These are phyloP conservation scores for Bauhinia variegata DNA, from an alignment of 306 rosid species.

Conservation along the genomic window DNA sequence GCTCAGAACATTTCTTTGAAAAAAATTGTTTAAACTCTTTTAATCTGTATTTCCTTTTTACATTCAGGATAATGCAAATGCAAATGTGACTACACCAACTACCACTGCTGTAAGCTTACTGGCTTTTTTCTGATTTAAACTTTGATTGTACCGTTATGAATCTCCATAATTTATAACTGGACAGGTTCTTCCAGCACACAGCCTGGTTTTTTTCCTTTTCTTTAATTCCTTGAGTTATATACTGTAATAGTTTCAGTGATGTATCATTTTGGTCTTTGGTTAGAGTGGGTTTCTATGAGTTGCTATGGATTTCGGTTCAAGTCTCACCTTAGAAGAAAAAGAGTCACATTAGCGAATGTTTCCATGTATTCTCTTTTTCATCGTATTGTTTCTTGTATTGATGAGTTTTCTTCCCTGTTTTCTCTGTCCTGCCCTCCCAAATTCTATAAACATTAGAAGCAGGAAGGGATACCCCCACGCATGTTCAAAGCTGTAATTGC, in stretches of 20 bases:
- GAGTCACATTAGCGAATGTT: slow-evolving; percentile 16
- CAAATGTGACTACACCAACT: slow-evolving; percentile 50
- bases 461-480: slow-evolving; percentile 82
- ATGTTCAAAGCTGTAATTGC: slow-evolving; percentile 96
- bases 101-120: slow-evolving; percentile 61
- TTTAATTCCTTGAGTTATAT: not conserved
- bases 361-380: slow-evolving; percentile 1
- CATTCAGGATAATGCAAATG: slow-evolving; percentile 61
- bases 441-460: slow-evolving; percentile 54
- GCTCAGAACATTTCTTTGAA: slow-evolving; percentile 5
- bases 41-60: slow-evolving; percentile 28
- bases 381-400: slow-evolving; percentile 9
- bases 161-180: slow-evolving; percentile 18
- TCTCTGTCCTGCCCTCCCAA: slow-evolving; percentile 17
- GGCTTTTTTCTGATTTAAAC: slow-evolving; percentile 14
- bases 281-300: slow-evolving; percentile 18
- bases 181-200: not conserved
- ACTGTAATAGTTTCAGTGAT: not conserved
- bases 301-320: slow-evolving; percentile 33
- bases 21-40: slow-evolving; percentile 11
- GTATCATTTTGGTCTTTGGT: not conserved
- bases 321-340: not conserved
- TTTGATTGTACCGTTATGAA: not conserved
- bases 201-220: not conserved
- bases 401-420: slow-evolving; percentile 25